phyloP scores from a whole-genome alignment of 768 basidiomycete genomes.

The Mycena galopus region DNA sequence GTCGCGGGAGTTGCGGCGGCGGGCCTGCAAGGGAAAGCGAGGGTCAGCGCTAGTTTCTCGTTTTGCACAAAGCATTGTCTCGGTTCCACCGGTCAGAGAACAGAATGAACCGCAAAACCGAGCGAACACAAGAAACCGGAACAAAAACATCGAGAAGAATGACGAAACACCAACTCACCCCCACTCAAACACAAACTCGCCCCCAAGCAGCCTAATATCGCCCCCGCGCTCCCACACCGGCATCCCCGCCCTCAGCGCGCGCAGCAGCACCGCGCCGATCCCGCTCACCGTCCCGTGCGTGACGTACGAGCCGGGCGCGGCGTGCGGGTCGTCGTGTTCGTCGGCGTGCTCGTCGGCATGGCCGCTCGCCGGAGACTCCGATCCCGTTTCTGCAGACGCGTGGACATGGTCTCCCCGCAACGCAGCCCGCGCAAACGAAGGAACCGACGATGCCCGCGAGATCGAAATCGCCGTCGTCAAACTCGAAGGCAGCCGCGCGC shows the following conservation, averaged over 20 bases:
- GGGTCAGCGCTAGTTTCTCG: not conserved
- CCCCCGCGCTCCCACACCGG: conserved; percentile 87
- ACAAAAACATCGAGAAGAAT: not conserved
- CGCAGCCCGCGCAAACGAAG: too few relatives aligned
- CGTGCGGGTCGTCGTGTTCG: conserved; percentile 26
- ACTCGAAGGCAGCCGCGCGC: too few relatives aligned
- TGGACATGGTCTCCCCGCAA: too few relatives aligned
- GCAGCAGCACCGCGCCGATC: conserved; percentile 79
- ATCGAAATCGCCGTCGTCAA: too few relatives aligned
- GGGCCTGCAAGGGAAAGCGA: not conserved
- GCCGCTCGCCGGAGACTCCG: too few relatives aligned
- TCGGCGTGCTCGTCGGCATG: not conserved
- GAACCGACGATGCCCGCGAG: too few relatives aligned
- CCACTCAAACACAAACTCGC: conserved; percentile 80
- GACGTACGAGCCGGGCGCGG: conserved; percentile 62
- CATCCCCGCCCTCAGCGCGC: conserved; percentile 81
- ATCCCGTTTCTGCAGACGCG: too few relatives aligned
- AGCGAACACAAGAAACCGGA: not conserved
- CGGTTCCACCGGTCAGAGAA: too few relatives aligned
- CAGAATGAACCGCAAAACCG: not conserved
- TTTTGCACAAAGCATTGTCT: too few relatives aligned
- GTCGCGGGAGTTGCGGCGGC: not conserved
- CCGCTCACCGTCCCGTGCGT: conserved; percentile 75
- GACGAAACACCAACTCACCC: conserved; percentile 48
- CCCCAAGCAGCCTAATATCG: conserved; percentile 84